Evolutionary conservation across 108 stramenopile species (phyloP), one percentile per base, ranked within the genome.

Genomic region (Cylindrotheca fusiformis): DNA sequence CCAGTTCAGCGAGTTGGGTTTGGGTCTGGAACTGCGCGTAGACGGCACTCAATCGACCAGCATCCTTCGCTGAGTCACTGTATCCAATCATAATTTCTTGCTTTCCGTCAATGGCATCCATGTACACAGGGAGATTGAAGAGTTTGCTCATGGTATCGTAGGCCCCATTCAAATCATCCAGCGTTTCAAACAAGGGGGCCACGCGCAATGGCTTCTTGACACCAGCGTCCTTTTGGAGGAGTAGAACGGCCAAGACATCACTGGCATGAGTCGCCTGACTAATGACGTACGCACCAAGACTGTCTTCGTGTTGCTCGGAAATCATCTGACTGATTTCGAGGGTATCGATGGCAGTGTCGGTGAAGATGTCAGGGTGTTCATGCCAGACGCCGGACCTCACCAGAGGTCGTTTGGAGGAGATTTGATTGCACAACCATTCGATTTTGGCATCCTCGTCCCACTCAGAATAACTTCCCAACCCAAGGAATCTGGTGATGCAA

Each of bases 41-140:
- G 24, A 77, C 88, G 3, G 98, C 98, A 8, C 96, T 91, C 29
- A 98, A 57, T 48, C 94, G 87, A 47, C 98, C 98, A 18, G 98
- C 98, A 80, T 98, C 98, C 78, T 98, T 98, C 8, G 98, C 96
- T 4, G 92, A 94, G 67, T 98, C 98, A 25, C 79, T 82, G 76
- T 98, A 98, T 27, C 98, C 98, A 75, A 98, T 94, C 98, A 98
- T 98, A 32, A 98, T 86, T 72, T 98, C 96, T 65, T 98, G 97
- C 59, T 82, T 82, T 49, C 90, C 88, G 31, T 83, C 63, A 54
- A 96, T 89, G 49, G 67, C 78, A 4, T 91, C 98, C 60, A 88
- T 76, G 81, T 97, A 98, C 14, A 65, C 88, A 1, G 94, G 91
- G 12, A 93, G 65, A 46, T 65, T 77, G 52, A 95, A 96, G 19